Percentiles rank a stretch among this genome's conserved stretches.
Evolutionary conservation across 768 basidiomycete species (phyloP).

Genomic region (Royoungia palumana): DNA sequence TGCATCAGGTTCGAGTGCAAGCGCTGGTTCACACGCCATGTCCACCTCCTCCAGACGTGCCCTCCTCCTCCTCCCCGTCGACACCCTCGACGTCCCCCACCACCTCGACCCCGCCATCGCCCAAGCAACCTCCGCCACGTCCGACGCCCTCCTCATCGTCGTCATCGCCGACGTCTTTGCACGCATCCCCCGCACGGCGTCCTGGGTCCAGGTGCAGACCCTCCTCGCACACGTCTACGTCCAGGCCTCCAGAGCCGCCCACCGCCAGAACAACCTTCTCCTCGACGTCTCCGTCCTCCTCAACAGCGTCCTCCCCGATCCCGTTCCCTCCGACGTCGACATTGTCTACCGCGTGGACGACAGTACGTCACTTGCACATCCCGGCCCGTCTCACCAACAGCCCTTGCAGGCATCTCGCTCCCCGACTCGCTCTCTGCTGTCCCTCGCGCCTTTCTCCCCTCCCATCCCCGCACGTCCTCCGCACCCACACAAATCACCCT

Average conservation of each 20-base stretch:
- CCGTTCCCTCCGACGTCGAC: slow-evolving; percentile 37
- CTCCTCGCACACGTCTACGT: slow-evolving; percentile 84
- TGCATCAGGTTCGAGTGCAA: background rate
- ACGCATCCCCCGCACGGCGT: slow-evolving; percentile 39
- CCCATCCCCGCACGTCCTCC: slow-evolving; percentile 7
- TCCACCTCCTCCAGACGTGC: slow-evolving; percentile 8
- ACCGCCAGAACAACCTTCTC: slow-evolving; percentile 62
- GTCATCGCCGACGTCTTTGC: slow-evolving; percentile 65
- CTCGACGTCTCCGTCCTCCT: slow-evolving; percentile 79
- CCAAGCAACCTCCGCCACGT: slow-evolving; percentile 42
- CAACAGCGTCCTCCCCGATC: slow-evolving; percentile 47
- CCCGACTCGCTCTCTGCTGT: slow-evolving; percentile 40
- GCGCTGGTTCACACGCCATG: slow-evolving; percentile 12
- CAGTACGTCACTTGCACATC: slow-evolving; percentile 32
- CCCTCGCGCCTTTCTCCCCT: slow-evolving; percentile 24
- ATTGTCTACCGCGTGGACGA: slow-evolving; percentile 44
- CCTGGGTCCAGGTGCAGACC: slow-evolving; percentile 68
- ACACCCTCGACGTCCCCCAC: slow-evolving; percentile 47
- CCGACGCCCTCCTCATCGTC: slow-evolving; percentile 54
- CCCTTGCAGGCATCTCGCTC: slow-evolving; percentile 32
- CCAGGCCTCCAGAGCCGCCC: slow-evolving; percentile 74
- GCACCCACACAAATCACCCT: background rate
- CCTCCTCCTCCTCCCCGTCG: slow-evolving; percentile 55
- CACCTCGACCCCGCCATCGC: slow-evolving; percentile 55
- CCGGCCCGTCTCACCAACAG: slow-evolving; percentile 3